Percentiles rank a stretch among this genome's conserved stretches.
Conservation (phyloP, 805 yeast genomes). For the Saturnispora galanensis region DNA sequence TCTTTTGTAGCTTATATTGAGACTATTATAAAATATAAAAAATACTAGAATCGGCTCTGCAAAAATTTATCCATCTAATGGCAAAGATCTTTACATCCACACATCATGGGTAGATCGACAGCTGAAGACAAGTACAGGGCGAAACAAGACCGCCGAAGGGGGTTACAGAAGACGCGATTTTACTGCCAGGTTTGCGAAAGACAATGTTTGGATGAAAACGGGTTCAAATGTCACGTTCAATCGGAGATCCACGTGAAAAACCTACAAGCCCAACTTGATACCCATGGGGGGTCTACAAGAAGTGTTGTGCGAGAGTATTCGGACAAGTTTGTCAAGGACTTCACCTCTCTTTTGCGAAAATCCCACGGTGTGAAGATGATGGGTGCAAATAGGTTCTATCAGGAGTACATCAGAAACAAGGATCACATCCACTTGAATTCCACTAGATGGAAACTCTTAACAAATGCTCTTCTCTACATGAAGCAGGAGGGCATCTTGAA, state of each 20-base stretch:
- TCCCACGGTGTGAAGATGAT: conserved; percentile 76
- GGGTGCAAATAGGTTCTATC: conserved; percentile 79
- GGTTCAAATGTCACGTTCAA: conserved; percentile 80
- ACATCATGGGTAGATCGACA: conserved; percentile 4
- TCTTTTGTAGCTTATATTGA: too few relatives aligned
- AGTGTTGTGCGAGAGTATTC: conserved; percentile 47
- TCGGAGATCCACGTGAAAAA: conserved; percentile 69
- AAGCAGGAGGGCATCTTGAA: conserved; percentile 42
- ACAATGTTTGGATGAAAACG: conserved; percentile 94
- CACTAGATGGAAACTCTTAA: conserved; percentile 66
- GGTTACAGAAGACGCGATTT: conserved; percentile 75
- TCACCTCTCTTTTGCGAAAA: conserved; percentile 48
- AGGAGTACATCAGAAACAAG: conserved; percentile 74
- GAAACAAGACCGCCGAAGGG: conserved; percentile 65
- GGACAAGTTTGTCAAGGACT: conserved; percentile 48
- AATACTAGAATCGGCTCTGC: too few relatives aligned
- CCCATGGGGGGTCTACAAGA: conserved; percentile 28
- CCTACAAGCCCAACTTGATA: conserved; percentile 35
- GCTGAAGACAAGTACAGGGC: conserved; percentile 20
- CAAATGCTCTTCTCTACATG: conserved; percentile 56
- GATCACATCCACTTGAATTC: conserved; percentile 88
- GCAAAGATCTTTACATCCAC: too few relatives aligned
- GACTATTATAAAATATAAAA: too few relatives aligned
- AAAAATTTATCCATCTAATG: too few relatives aligned
- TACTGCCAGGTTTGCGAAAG: conserved; percentile 89